Evolutionary conservation across 139 green algal genomes (phyloP).

Genomic region (Chlamydomonas asymmetrica): DNA sequence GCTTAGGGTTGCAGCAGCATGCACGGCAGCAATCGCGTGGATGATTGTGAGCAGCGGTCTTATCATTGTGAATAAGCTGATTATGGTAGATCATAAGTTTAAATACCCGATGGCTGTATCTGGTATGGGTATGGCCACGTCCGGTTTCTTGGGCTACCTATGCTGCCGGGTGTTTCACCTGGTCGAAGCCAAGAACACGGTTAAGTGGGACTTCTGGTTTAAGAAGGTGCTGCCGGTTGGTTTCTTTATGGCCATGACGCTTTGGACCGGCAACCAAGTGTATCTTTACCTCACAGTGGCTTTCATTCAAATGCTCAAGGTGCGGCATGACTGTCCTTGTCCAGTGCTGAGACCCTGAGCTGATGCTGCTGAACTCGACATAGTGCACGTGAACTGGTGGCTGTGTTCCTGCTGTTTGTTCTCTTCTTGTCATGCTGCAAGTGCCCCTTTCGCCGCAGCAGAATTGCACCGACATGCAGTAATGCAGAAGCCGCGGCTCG

Average conservation of each 20-base stretch:
- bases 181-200: conserved; percentile 59
- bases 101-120: conserved; percentile 78
- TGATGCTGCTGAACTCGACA: too few species aligned
- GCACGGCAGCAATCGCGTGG: conserved; percentile 50
- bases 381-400: too few species aligned
- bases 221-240: conserved; percentile 62
- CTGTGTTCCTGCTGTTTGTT: too few species aligned
- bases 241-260: conserved; percentile 82
- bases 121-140: conserved; percentile 72
- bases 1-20: too few species aligned
- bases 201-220: conserved; percentile 56
- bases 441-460: too few species aligned
- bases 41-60: conserved; percentile 70
- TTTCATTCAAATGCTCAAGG: conserved; percentile 91
- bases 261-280: conserved; percentile 93
- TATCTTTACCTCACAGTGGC: conserved; percentile 97
- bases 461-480: too few species aligned
- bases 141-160: conserved; percentile 57
- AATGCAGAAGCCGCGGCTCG: too few species aligned
- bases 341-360: too few species aligned
- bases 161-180: conserved; percentile 59
- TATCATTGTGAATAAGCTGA: conserved; percentile 83
- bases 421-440: too few species aligned
- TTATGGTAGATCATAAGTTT: conserved; percentile 77
- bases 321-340: too few species aligned